A percentile compares a stretch with the other conserved stretches of the same genome.
These are phyloP conservation scores for Tetrapisispora fleetii DNA, from an alignment of 805 yeast genomes.

Conservation along the genomic window DNA sequence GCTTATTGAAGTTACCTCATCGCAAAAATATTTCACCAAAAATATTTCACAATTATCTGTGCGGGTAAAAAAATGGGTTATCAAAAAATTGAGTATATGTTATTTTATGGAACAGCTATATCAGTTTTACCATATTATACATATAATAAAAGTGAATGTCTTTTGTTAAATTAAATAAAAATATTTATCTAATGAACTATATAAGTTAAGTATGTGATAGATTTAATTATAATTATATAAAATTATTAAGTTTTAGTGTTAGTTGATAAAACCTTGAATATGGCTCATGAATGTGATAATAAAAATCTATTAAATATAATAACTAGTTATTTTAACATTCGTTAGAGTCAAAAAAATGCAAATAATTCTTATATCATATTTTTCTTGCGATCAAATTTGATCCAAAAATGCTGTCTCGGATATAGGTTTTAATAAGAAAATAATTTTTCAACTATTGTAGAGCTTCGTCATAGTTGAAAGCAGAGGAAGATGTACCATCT, in stretches of 20 bases:
- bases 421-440: neutral
- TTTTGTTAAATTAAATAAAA: neutral
- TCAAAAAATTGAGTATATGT: too few relatives aligned
- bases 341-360: neutral
- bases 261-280: neutral
- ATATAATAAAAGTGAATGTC: neutral
- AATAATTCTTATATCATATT: neutral
- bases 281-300: neutral
- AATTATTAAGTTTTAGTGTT: neutral
- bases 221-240: neutral
- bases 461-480: conserved; percentile 21
- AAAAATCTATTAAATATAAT: neutral
- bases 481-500: conserved; percentile 9
- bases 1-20: conserved; percentile 8
- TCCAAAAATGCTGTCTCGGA: neutral
- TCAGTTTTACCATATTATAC: too few relatives aligned
- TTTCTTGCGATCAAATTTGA: neutral
- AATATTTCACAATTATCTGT: neutral
- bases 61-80: too few relatives aligned
- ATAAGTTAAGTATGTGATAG: neutral
- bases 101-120: too few relatives aligned
- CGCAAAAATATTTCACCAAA: neutral
- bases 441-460: conserved; percentile 10
- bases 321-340: neutral
- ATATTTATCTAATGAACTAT: neutral